These are phyloP conservation scores for Boletus speciosus DNA, from an alignment of 768 basidiomycete species.

Conservation along the genomic window DNA sequence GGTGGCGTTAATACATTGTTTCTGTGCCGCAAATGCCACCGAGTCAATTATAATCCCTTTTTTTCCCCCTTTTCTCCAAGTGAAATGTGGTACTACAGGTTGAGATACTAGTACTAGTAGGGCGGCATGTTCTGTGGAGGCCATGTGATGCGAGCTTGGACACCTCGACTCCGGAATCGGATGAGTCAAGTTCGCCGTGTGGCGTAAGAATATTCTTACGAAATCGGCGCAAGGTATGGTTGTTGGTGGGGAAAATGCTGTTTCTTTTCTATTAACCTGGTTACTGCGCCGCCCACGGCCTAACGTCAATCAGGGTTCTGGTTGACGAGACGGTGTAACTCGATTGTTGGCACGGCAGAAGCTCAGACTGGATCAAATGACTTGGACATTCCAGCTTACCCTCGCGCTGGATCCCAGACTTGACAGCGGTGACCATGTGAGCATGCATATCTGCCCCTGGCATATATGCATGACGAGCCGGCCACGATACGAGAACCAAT, in stretches of 20 bases:
- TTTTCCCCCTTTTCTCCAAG: neutral
- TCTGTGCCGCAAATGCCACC: neutral
- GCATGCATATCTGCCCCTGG: neutral
- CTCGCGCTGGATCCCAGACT: neutral
- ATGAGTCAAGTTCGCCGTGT: conserved; percentile 16
- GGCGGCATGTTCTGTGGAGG: neutral
- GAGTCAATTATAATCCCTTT: neutral
- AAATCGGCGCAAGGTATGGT: neutral
- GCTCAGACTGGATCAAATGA: neutral
- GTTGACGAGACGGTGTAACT: neutral
- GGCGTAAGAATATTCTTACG: conserved; percentile 11
- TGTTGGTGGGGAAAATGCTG: conserved; percentile 6
- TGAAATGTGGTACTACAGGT: neutral
- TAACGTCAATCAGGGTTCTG: conserved; percentile 14
- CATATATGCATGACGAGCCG: neutral
- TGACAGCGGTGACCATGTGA: neutral
- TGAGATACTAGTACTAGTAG: neutral
- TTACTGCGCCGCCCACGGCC: conserved; percentile 8
- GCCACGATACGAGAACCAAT: neutral
- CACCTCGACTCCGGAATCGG: neutral
- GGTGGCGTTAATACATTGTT: conserved; percentile 10
- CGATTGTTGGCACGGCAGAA: neutral
- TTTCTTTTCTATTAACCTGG: conserved; percentile 16
- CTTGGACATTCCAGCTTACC: neutral
- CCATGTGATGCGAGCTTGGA: neutral